Evolutionary conservation across 192 early-diverging fungal species (phyloP).

Genomic region (Phycomyces blakesleeanus): DNA sequence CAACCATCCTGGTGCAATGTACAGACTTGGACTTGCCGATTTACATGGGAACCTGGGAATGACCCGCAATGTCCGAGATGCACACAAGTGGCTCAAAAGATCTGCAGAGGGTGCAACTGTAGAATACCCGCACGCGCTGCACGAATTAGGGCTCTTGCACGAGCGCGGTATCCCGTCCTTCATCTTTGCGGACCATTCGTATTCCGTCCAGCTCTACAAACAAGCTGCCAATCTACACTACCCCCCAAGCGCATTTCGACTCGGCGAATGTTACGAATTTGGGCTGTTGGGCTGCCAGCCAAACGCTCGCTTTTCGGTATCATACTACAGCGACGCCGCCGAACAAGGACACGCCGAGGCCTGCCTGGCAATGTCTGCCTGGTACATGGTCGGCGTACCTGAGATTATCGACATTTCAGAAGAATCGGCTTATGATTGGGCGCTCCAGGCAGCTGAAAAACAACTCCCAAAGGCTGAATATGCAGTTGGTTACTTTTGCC

Average conservation of each 20-base stretch:
- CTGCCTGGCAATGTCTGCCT: slow-evolving; percentile 4
- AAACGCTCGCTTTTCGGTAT: neutral
- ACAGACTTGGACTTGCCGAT: slow-evolving; percentile 47
- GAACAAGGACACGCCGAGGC: slow-evolving; percentile 4
- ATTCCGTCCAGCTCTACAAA: slow-evolving; percentile 1
- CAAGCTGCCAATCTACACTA: slow-evolving; percentile 9
- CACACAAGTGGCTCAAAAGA: slow-evolving; percentile 18
- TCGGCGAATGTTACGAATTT: slow-evolving; percentile 16
- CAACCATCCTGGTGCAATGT: slow-evolving; percentile 60
- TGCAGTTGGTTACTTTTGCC: slow-evolving; percentile 58
- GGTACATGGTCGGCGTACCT: slow-evolving; percentile 6
- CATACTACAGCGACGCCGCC: slow-evolving; percentile 15
- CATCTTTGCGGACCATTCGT: slow-evolving; percentile 11
- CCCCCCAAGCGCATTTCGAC: slow-evolving; percentile 10
- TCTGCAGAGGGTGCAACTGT: slow-evolving; percentile 7
- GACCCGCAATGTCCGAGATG: slow-evolving; percentile 8
- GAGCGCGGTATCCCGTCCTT: slow-evolving; percentile 4
- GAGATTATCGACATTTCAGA: neutral
- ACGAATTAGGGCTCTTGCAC: slow-evolving; percentile 10
- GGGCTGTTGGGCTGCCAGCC: neutral
- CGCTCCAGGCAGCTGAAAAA: slow-evolving; percentile 47
- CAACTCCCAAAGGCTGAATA: slow-evolving; percentile 51
- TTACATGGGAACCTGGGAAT: slow-evolving; percentile 25
- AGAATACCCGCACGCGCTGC: slow-evolving; percentile 16
- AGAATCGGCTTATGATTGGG: slow-evolving; percentile 49